Base-by-base conservation (phyloP, 352 stramenopile genomes). In the Phytophthora ramorum region DNA sequence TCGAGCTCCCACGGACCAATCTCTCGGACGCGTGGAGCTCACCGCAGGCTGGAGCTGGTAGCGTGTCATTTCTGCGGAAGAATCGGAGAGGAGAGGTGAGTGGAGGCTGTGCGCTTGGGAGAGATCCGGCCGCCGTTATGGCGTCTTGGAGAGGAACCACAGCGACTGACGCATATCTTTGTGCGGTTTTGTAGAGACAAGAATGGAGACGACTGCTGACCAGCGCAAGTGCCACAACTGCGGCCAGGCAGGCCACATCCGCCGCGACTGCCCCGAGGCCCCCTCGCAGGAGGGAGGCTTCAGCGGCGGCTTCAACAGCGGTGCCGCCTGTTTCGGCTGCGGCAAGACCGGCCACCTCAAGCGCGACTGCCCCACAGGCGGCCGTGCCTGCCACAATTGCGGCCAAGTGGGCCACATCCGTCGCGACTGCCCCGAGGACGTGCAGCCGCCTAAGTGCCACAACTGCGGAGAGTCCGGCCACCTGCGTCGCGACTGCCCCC, bases 221-320 rank as follows among this genome's bases (percentile, higher is more conserved):
- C 69, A 73, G 46, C 86, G 86, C 69, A 90, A 90, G 74, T 95
- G 85, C 81, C 82, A 92, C 82, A 91, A 81, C 77, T 94, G 87
- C 75, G 83, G 84, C 63, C 74, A 95, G 61, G 57, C 54, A 7
- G 87, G 87, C 64, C 87, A 95, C 74, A 51, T 93, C 19, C 83
- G 83, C 53, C 87, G 87, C 37, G 84, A 95, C 69, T 95, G 87
- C 79, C 81, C 87, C 6, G 73, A 91, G 57, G 67, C 76, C 4
- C 71, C 80, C 16, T 63, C 80, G 5, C 71, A 79, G 57, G 78
- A 87, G 64, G 66, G 68, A 37, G 63, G 63, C 50, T 74, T 64
- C 26, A 8, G 4, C 48, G 65, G 76, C 44, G 66, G 63, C 50
- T 80, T 67, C 61, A 68, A 62, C 44, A 67, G 60, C 51, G 76